Evolutionary conservation across 371 early-diverging fungal genomes (phyloP).

Genomic region (Actinomortierella ambigua): DNA sequence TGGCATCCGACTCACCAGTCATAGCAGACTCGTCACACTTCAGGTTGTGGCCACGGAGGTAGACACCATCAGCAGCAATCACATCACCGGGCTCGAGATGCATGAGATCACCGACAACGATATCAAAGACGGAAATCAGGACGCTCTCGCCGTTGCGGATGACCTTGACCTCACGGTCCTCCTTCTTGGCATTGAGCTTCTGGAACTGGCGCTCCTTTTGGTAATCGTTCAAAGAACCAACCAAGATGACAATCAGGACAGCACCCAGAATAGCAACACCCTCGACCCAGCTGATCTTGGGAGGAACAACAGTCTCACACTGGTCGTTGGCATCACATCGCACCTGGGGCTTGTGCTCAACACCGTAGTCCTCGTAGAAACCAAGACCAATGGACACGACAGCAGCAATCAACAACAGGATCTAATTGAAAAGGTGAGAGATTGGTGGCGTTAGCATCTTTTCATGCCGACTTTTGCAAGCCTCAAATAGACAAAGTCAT

Average conservation of each 20-base stretch:
- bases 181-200: constrained; percentile 80
- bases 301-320: constrained; percentile 12
- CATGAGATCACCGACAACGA: constrained; percentile 90
- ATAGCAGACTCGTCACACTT: constrained; percentile 91
- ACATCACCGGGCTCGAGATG: constrained; percentile 95
- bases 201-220: constrained; percentile 90
- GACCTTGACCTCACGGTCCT: constrained; percentile 77
- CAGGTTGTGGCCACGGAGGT: constrained; percentile 80
- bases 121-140: constrained; percentile 85
- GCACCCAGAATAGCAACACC: constrained; percentile 82
- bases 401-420: constrained; percentile 81
- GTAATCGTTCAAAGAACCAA: constrained; percentile 83
- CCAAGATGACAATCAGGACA: constrained; percentile 79
- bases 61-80: constrained; percentile 90
- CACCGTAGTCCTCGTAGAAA: constrained; percentile 77
- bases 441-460: neutral
- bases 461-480: neutral
- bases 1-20: constrained; percentile 92
- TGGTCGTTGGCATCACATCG: constrained; percentile 39
- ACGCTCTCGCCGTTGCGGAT: constrained; percentile 76
- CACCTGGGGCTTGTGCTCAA: constrained; percentile 44
- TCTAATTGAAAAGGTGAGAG: no score
- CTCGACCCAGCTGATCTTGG: constrained; percentile 76
- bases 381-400: constrained; percentile 86
- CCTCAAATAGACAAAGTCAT: no score